A percentile compares a stretch with the other conserved stretches of the same genome.
phyloP scores from a whole-genome alignment of 225 moss, liverwort and hornwort genomes.

The Physcomitrellopsis africana region DNA sequence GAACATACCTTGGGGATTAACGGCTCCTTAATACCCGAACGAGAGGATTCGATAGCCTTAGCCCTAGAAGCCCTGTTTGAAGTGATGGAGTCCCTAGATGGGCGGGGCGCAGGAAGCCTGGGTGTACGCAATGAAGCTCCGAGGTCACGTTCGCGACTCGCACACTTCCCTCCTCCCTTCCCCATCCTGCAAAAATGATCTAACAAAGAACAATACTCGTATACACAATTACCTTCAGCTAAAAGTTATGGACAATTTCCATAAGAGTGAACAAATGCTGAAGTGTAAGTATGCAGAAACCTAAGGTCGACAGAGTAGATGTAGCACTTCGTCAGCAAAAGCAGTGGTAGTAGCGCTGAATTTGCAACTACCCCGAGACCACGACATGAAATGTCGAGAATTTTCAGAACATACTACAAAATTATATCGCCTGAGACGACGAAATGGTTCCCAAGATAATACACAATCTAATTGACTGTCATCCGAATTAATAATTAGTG shows the following conservation, averaged over 20 bases:
- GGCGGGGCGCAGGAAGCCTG: conserved; percentile 23
- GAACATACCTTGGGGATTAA: conserved; percentile 27
- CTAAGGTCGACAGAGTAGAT: no score
- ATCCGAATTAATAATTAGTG: not conserved
- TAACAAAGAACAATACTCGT: not conserved
- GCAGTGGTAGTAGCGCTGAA: no score
- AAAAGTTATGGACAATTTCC: not conserved
- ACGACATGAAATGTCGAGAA: not conserved
- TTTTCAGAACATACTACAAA: not conserved
- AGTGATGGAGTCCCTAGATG: not conserved
- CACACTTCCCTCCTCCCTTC: conserved; percentile 39
- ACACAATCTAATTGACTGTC: not conserved
- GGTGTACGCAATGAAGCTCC: conserved; percentile 22
- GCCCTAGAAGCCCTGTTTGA: conserved; percentile 7
- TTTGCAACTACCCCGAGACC: no score
- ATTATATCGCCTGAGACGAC: not conserved
- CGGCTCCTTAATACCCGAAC: conserved; percentile 19
- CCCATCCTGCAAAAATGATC: conserved; percentile 26
- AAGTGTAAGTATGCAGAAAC: no score
- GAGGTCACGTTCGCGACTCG: conserved; percentile 27
- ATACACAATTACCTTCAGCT: conserved; percentile 9
- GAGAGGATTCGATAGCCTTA: not conserved
- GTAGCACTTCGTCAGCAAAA: no score
- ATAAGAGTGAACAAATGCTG: not conserved
- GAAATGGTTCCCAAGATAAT: not conserved